These are phyloP conservation scores for Chlamydomonas applanata DNA, from an alignment of 139 green algal species.

Conservation along the genomic window DNA sequence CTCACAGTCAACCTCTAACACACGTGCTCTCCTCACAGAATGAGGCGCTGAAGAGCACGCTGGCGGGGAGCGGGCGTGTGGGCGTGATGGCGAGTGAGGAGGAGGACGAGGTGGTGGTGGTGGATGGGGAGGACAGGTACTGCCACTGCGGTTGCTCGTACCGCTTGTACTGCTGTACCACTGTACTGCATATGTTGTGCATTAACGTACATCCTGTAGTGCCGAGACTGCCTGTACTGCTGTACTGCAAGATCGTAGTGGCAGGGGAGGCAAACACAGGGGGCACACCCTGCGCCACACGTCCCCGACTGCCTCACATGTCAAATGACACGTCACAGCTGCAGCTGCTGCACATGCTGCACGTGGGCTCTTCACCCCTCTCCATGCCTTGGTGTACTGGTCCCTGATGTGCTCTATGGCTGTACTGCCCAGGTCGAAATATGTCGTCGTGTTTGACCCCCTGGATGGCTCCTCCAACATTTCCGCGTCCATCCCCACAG, in stretches of 20 bases:
- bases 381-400: background rate
- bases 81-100: conserved; percentile 63
- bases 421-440: background rate
- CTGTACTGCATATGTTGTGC: no score
- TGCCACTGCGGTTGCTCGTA: background rate
- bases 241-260: no score
- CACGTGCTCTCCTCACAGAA: conserved; percentile 24
- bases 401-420: no score
- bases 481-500: conserved; percentile 59
- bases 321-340: background rate
- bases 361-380: background rate
- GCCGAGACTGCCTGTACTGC: no score
- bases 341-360: background rate
- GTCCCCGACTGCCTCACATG: background rate
- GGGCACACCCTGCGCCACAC: no score
- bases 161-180: no score
- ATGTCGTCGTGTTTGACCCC: conserved; percentile 71
- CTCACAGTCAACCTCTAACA: no score
- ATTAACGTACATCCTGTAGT: no score
- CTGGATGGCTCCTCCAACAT: conserved; percentile 76
- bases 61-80: conserved; percentile 43
- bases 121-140: conserved; percentile 11
- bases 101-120: conserved; percentile 48
- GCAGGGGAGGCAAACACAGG: no score
- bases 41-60: conserved; percentile 42